Evolutionary conservation across 441 rosid genomes (phyloP).

Genomic region (Euphorbia corollata): DNA sequence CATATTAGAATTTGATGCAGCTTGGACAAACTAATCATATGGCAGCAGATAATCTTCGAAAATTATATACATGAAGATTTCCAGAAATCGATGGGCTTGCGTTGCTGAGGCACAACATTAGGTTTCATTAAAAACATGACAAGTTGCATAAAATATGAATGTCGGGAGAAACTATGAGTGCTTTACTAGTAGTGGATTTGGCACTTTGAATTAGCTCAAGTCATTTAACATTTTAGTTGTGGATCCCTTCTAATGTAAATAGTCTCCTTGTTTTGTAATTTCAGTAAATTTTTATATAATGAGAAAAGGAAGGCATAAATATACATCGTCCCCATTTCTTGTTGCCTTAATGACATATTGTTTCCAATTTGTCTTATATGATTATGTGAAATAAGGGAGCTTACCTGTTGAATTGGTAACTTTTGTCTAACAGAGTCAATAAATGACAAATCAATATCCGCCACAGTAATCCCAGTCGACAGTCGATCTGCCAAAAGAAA

Average conservation of each 20-base stretch:
- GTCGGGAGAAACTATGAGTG: too few relatives aligned
- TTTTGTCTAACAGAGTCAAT: constrained; percentile 73
- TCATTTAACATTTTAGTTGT: neutral
- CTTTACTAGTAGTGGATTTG: neutral
- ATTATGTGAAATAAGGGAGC: constrained; percentile 4
- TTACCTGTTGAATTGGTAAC: constrained; percentile 79
- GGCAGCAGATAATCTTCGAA: neutral
- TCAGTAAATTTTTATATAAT: too few relatives aligned
- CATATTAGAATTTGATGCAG: neutral
- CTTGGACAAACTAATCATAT: neutral
- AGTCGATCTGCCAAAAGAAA: constrained; percentile 47
- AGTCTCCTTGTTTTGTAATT: neutral
- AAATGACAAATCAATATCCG: constrained; percentile 71
- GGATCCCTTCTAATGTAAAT: neutral
- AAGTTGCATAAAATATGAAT: neutral
- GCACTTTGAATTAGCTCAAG: neutral
- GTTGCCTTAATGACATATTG: neutral
- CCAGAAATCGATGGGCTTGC: constrained; percentile 58
- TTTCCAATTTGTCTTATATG: constrained; percentile 4
- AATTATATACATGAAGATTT: constrained; percentile 33
- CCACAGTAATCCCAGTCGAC: constrained; percentile 69
- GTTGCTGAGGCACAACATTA: constrained; percentile 35
- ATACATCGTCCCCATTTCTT: too few relatives aligned
- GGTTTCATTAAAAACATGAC: constrained; percentile 9
- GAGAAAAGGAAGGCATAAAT: too few relatives aligned